Percentiles rank a stretch among this genome's conserved stretches.
Evolutionary conservation across 169 alveolate species (phyloP).

Genomic region (Blepharisma undulans): DNA sequence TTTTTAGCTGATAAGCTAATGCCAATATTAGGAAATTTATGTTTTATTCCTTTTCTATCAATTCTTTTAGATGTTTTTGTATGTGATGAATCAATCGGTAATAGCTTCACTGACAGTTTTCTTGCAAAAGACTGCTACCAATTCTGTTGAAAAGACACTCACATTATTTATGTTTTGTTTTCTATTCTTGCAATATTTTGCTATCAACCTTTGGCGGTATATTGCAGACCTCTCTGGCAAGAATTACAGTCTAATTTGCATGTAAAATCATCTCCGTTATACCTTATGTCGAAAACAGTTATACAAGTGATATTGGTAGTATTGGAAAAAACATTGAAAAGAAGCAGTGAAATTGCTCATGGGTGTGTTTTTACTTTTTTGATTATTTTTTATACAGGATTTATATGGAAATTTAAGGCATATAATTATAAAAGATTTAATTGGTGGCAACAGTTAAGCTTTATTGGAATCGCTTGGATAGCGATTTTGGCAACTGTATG

Average conservation of each 20-base stretch:
- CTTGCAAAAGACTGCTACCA: neutral
- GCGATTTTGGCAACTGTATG: too few relatives aligned
- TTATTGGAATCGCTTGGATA: too few relatives aligned
- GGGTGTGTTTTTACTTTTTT: neutral
- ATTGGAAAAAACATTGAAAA: neutral
- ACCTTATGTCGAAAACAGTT: too few relatives aligned
- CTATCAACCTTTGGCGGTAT: neutral
- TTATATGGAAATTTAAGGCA: neutral
- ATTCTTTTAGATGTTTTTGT: neutral
- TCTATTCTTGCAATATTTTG: neutral
- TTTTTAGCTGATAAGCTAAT: neutral
- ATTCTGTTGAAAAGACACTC: neutral
- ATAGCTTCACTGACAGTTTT: neutral
- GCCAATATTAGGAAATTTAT: neutral
- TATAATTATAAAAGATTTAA: neutral
- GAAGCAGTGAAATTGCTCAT: neutral
- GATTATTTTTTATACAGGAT: neutral
- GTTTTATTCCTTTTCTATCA: neutral
- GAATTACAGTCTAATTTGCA: neutral
- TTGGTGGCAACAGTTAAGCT: too few relatives aligned
- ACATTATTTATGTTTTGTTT: neutral
- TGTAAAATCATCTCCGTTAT: neutral
- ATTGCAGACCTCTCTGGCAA: neutral
- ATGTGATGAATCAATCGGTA: neutral
- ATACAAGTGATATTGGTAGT: neutral